Evolutionary conservation across 257 asterid species (phyloP).

Genomic region (Eucommia ulmoides): DNA sequence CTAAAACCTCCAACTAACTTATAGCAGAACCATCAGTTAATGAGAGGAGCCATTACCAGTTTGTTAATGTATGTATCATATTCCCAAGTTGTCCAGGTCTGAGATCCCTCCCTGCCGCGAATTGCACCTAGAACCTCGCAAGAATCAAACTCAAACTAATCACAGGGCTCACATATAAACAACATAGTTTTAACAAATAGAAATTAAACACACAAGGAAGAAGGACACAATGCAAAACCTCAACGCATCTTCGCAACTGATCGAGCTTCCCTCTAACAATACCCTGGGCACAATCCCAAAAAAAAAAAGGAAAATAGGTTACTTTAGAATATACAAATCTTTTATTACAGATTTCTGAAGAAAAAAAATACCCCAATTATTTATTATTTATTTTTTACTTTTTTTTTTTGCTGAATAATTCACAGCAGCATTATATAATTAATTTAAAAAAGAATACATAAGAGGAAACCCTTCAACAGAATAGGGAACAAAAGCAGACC

Average conservation of each 20-base stretch:
- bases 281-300: conserved; percentile 66
- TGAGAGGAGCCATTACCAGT: conserved; percentile 58
- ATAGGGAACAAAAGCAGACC: too few relatives aligned
- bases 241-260: conserved; percentile 91
- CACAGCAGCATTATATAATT: too few relatives aligned
- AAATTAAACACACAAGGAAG: conserved; percentile 8
- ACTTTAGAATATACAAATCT: too few relatives aligned
- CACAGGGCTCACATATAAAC: conserved; percentile 1
- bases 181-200: neutral
- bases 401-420: too few relatives aligned
- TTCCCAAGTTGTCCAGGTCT: conserved; percentile 80
- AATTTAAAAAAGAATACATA: too few relatives aligned
- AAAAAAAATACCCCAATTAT: too few relatives aligned
- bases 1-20: too few relatives aligned
- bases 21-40: too few relatives aligned
- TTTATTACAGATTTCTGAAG: too few relatives aligned
- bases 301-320: conserved; percentile 4
- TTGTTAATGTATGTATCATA: conserved; percentile 57
- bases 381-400: too few relatives aligned
- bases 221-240: conserved; percentile 32
- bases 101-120: conserved; percentile 99
- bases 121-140: conserved; percentile 64
- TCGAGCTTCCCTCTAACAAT: conserved; percentile 97
- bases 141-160: conserved; percentile 12
- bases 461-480: too few relatives aligned